Conservation (phyloP, 2,329 filamentous ascomycete genomes). For the Periglandula ipomoeae region DNA sequence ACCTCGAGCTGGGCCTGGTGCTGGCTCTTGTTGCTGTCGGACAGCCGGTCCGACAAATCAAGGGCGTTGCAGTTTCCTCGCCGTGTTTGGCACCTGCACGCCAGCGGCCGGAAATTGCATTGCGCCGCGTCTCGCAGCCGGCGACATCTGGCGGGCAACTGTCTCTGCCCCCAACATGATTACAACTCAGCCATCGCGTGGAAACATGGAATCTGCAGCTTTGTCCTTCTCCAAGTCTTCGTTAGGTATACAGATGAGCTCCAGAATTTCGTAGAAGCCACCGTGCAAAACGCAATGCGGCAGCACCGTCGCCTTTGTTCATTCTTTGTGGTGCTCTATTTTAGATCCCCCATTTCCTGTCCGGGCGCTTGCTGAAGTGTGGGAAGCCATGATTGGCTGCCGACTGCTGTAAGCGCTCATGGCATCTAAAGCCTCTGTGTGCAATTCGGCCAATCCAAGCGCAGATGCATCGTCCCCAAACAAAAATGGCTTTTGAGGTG, state of each 20-base stretch:
- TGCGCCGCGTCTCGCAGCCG: too few species aligned
- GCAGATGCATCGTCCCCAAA: neutral
- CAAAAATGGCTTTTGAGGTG: neutral
- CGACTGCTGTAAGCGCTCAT: slow-evolving; percentile 6
- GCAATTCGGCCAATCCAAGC: slow-evolving; percentile 4
- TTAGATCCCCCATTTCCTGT: neutral
- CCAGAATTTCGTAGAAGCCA: too few species aligned
- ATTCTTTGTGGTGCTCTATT: neutral
- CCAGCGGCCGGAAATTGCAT: too few species aligned
- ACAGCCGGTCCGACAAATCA: neutral
- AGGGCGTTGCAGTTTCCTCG: neutral
- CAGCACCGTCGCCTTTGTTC: too few species aligned
- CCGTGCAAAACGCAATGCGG: too few species aligned
- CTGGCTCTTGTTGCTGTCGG: too few species aligned
- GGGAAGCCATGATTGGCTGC: slow-evolving; percentile 5
- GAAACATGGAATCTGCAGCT: neutral
- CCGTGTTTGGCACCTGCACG: neutral
- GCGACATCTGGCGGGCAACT: too few species aligned
- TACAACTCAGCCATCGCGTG: too few species aligned
- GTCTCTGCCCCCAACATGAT: too few species aligned
- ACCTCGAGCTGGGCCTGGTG: too few species aligned
- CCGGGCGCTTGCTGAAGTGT: neutral
- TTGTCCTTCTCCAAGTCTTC: too few species aligned
- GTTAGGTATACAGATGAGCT: too few species aligned
- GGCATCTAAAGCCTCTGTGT: neutral